Base-by-base conservation (phyloP, 2,329 filamentous ascomycete genomes). In the Fusarium bactridioides region DNA sequence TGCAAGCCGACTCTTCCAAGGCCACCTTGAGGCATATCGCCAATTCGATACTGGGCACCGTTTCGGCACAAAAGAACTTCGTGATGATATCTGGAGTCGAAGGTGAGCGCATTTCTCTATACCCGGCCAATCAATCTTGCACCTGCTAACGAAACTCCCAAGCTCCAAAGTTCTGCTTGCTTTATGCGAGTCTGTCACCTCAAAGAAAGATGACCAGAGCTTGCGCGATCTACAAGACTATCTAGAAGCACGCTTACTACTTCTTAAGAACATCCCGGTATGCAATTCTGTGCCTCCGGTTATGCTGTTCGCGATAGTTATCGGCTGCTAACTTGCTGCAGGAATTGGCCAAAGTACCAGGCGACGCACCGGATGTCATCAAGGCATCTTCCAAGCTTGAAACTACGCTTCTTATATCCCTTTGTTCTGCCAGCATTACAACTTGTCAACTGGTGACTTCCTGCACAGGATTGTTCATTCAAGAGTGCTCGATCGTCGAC, bases 381-480 rank as follows among this genome's bases (percentile, higher is more conserved):
- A 82, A 83, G 21, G 85, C 87, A 19, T 85, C 84, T 9, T 86
- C 84, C 11, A 89, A 86, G 73, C 82, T 90, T 9, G 91, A 93
- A 79, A 91, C 89, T 1, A 83, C 89, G 3, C 85, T 92, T 44
- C 80, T 93, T 10, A 86, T 91, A 15, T 87, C 89, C 3, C 83
- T 92, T 12, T 92, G 90, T 76, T 92, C 90, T 21, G 85, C 89
- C 11, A 89, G 91, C 65, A 87, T 92, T 40, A 89, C 91, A 51
- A 88, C 86, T 12, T 92, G 91, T 75, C 90, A 90, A 72, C 81
- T 90, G 19, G 89, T 91, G 13, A 91, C 89, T 3, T 86, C 85
- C 19, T 90, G 88, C 74, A 88, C 92, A 59, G 85, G 85, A 8
- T 80, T 90, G 2, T 88, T 91, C 67, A 85, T 91, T n/a, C 87